Evolutionary conservation across 768 basidiomycete genomes (phyloP).

Genomic region (Hygrophoropsis aurantiaca): DNA sequence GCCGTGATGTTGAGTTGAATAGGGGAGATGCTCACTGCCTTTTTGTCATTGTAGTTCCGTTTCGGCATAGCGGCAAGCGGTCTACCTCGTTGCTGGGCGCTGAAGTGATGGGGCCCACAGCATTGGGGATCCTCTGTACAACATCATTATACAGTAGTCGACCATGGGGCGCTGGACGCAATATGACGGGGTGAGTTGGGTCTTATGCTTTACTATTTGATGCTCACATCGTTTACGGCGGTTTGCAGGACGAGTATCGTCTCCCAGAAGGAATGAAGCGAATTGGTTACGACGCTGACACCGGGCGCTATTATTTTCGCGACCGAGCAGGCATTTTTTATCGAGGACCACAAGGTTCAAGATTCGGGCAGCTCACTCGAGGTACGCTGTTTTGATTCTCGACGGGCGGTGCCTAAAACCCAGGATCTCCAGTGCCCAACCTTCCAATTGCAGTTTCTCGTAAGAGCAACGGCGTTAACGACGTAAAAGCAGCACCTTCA

Average conservation of each 20-base stretch:
- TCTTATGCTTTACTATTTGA: neutral
- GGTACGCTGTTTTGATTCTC: conserved; percentile 26
- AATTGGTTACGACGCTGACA: conserved; percentile 77
- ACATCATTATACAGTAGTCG: neutral
- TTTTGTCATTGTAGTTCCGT: no score
- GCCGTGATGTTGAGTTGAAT: no score
- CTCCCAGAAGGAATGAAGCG: conserved; percentile 57
- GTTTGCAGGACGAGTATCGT: conserved; percentile 46
- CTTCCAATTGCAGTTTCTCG: conserved; percentile 27
- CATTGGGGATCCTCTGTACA: neutral
- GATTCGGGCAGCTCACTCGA: conserved; percentile 52
- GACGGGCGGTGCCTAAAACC: neutral
- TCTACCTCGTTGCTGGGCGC: no score
- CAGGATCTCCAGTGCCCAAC: conserved; percentile 23
- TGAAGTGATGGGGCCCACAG: no score
- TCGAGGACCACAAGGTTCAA: conserved; percentile 62
- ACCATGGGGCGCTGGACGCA: conserved; percentile 40
- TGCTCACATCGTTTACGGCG: conserved; percentile 2
- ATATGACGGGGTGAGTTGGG: conserved; percentile 29
- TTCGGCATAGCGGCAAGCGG: no score
- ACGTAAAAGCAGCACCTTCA: conserved; percentile 57
- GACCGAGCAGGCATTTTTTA: conserved; percentile 50
- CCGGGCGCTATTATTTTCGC: conserved; percentile 63
- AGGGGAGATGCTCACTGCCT: no score
- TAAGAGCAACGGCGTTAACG: conserved; percentile 36